Base-by-base conservation (phyloP, 441 rosid genomes). In the Cnidoscolus chayamansa region DNA sequence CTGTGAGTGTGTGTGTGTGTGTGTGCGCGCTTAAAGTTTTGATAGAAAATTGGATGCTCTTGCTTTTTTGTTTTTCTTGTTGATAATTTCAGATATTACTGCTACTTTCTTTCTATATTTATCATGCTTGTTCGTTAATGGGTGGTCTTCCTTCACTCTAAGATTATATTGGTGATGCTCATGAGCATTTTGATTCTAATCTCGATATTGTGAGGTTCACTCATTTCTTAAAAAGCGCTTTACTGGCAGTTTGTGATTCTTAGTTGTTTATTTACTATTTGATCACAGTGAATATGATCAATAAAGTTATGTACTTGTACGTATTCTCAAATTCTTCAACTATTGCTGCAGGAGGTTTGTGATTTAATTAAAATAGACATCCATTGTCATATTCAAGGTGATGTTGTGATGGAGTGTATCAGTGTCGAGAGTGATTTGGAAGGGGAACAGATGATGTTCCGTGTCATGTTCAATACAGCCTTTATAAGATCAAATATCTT, bases 391-490 rank as follows among this genome's bases (percentile, higher is more conserved):
- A 74, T 92, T 77, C 88, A 88, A 74, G 97, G 97, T 77, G 99
- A 95, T 84, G 91, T 90, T 48, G 96, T 95, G 79, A 86, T 95
- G 53, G 99, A 92, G 84, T 90, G 97, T 80, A 82, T 88, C 76
- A 81, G 76, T 53, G 72, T 90, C 78, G 86, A 85, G 48, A 80
- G 83, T 80, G 93, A 86, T 68, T 83, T 80, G 67, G 93, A 86
- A 80, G 82, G 78, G 65, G 98, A 94, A 76, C 82, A 83, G 81
- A 88, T 92, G 92, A 83, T 95, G 87, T 95, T 92, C 69, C 85
- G 96, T 66, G 89, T 85, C 84, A 87, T 89, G 90, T 94, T 94
- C 80, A 89, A 94, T 74, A 92, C 96, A 12, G 88, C 98, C 70
- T 92, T 89, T 77, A 84, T 92, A 77, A 83, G 88, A 74, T 89